Evolutionary conservation across 139 green algal genomes (phyloP).

Genomic region (Haematococcus lacustris): DNA sequence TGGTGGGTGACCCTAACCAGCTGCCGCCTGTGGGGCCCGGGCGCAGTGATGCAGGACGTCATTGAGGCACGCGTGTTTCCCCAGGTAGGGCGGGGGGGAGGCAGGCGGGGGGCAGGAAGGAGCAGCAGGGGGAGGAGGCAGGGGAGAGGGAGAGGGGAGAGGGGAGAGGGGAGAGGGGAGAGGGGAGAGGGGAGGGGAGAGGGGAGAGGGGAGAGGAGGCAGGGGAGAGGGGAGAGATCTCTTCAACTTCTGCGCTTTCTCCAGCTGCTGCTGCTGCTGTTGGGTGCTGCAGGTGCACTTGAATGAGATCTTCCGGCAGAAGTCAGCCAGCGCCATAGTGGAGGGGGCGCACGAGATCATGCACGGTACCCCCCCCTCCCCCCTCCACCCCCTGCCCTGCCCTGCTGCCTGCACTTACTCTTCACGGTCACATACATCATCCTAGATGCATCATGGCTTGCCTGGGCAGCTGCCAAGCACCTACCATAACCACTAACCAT

Average conservation of each 20-base stretch:
- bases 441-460: no score
- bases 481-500: no score
- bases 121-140: no score
- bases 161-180: no score
- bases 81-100: slow-evolving; percentile 1
- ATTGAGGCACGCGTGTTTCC: slow-evolving; percentile 43
- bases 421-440: no score
- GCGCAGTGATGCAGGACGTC: slow-evolving; percentile 44
- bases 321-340: slow-evolving; percentile 51
- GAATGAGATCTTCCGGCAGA: slow-evolving; percentile 62
- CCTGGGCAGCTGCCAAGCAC: no score
- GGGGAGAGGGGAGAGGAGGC: background rate
- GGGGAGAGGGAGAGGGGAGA: no score
- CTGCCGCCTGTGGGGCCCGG: slow-evolving; percentile 71
- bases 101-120: background rate
- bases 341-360: slow-evolving; percentile 50
- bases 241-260: background rate
- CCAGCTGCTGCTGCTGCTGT: background rate
- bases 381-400: no score
- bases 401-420: no score
- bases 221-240: background rate
- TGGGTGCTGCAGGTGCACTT: slow-evolving; percentile 46
- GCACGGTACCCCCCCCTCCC: no score
- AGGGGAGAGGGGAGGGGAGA: background rate
- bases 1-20: slow-evolving; percentile 74